Conservation (phyloP, 2,329 filamentous ascomycete genomes). For the Penicillium sp. region DNA sequence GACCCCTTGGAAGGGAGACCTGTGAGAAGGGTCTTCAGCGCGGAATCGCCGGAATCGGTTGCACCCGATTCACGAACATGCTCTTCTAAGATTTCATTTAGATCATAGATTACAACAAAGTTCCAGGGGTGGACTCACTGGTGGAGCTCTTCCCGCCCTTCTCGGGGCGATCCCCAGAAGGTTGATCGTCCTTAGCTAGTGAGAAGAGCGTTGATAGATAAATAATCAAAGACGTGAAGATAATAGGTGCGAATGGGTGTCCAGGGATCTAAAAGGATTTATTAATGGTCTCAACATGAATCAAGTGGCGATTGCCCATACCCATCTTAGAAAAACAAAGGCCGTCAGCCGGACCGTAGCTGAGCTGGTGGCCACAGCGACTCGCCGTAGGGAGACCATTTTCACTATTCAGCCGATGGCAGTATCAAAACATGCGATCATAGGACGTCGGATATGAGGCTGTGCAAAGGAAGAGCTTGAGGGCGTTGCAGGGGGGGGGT, state of each 20-base stretch:
- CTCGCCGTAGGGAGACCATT: constrained; percentile 37
- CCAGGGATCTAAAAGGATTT: constrained; percentile 36
- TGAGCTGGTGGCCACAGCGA: constrained; percentile 39
- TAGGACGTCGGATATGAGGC: background rate
- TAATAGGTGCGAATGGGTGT: constrained; percentile 36
- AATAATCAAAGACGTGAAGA: constrained; percentile 44
- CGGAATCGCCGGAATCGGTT: constrained; percentile 19
- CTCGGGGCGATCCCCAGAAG: background rate
- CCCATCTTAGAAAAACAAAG: constrained; percentile 49
- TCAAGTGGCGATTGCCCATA: constrained; percentile 17
- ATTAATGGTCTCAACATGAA: background rate
- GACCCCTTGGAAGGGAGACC: constrained; percentile 76
- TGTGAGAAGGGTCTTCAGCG: constrained; percentile 68
- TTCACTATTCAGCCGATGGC: background rate
- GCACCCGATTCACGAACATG: background rate
- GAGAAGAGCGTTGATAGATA: constrained; percentile 46
- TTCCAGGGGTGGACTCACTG: constrained; percentile 5
- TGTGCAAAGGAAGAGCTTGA: background rate
- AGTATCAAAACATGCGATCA: background rate
- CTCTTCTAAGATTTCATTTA: constrained; percentile 1
- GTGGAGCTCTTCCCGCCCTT: constrained; percentile 6
- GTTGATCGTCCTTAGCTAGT: constrained; percentile 11
- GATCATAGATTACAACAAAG: background rate
- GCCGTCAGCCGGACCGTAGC: constrained; percentile 35
- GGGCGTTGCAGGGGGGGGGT: constrained; percentile 1